Base-by-base conservation (phyloP, 805 yeast genomes). In the Candida verbasci region DNA sequence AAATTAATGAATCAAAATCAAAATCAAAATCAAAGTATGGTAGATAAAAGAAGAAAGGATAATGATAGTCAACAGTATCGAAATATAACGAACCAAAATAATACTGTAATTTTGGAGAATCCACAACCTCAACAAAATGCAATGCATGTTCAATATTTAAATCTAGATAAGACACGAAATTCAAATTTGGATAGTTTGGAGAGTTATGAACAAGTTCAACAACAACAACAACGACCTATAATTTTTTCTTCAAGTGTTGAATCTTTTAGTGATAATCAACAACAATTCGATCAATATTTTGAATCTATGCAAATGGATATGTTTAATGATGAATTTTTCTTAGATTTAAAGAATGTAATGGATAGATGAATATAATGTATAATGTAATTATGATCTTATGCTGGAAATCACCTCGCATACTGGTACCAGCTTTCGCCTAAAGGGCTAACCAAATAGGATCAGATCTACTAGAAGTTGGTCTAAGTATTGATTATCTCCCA, bases 231-330 rank as follows among this genome's bases (percentile, higher is more conserved):
- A 18, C 5, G 5, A 16, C 29, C n/a, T n/a, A n/a, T n/a, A n/a
- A n/a, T n/a, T n/a, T n/a, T n/a, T 6, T n/a, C 31, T 6, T 28
- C 31, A 7, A 10, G 23, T 12, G 29, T 16, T 11, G 35, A 20
- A 10, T 29, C 35, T 11, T 16, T 30, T 31, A 24, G 25, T 24
- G 14, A 24, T 11, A 8, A 24, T 24, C 21, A 18, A 18, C 36
- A 39, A 25, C 45, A 42, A 32, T 53, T 49, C 34, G 53, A 57
- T 35, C 48, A 46, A 20, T 56, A 49, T 36, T 47, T 55, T 35
- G 58, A 50, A 25, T 43, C 49, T 11, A 46, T 56, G 48, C 62
- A 52, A 25, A 42, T 51, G 28, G 60, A 55, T 34, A 40, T 57
- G 15, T 56, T 54, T 36, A 48, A 51, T 38, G 50, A 50, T 38